Evolutionary conservation across 2,329 filamentous ascomycete species (phyloP), one percentile per base, ranked within the genome.

Genomic region (Dendryphion nanum): DNA sequence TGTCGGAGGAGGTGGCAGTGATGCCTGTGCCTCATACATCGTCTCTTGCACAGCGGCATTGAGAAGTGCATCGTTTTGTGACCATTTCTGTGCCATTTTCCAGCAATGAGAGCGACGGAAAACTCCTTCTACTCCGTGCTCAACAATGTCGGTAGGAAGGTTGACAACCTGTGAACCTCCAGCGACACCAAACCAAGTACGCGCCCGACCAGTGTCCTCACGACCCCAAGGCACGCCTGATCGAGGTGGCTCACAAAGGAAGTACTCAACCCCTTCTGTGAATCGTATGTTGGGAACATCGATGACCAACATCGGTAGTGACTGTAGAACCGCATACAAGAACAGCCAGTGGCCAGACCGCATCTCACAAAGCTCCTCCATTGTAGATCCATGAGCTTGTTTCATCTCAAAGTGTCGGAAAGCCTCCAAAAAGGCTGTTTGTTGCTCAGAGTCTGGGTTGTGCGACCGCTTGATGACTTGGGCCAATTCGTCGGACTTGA

Each of bases 261-360:
- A 93, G 66, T 91, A 89, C 61, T 91, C 87, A 2, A 88, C 84
- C 2, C 78, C 82, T 35, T 88, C 79, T 0, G 80, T 84, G 59
- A 77, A 82, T 37, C 76, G 77, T 30, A 90, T 68, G 7, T 77
- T 82, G 0, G 85, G 84, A 0, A 84, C 85, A 61, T 93, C 87
- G 21, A 89, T 75, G 1, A 87, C 84, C 8, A 91, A 72, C 74
- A 89, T 82, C 4, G 87, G 87, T 17, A 91, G 72, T 2, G 83
- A 83, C 64, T 93, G 86, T 6, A 91, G 73, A 6, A 89, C 79
- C 5, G 81, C 82, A 57, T 91, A 91, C 40, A 90, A 71, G 69
- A 91, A 90, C 35, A 93, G 72, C 86, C 86, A 93, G 59, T 85
- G 81, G 12, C 87, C 87, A 30, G 84, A 79, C 30, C 86, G 78